Base-by-base conservation (phyloP, 2,329 filamentous ascomycete species). In the Trichoderma polysporum region DNA sequence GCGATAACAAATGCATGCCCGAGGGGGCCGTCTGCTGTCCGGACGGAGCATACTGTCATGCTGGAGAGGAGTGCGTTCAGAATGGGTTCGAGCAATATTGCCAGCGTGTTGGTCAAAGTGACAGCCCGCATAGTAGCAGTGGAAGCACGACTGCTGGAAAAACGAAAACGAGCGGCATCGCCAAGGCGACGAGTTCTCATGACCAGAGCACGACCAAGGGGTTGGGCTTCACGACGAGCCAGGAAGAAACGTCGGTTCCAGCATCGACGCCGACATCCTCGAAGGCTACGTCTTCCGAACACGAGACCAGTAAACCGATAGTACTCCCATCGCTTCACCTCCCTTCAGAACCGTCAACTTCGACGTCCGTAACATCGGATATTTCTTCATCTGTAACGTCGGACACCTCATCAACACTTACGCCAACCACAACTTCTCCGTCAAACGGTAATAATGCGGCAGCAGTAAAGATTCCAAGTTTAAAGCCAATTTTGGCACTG, bases 1-100 rank as follows among this genome's bases (percentile, higher is more conserved):
- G 58, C 17, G 58, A 61, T 9, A 61, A 52, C 22, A 25, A 52
- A n/a, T 61, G 58, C 12, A 61, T 61, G 58, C 58, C 58, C 4
- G 13, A 61, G 6, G 31, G 41, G 10, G 45, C 45, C 1, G 45
- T 61, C 6, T 61, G 58, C 45, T 61, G 58, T 35, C 8, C 58
- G 4, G 13, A 10, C 1, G 58, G 58, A 10, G 17, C 45, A 9
- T 61, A 61, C n/a, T 61, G 58, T 12, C 58, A 37, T 9, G 45
- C 45, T 31, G 58, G 58, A 3, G 58, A 61, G 58, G 47, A 39
- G 45, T 61, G 58, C 15, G 33, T 52, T 13, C 47, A 52, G 33
- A 61, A 61, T 10, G 58, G 58, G 10, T 61, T 61, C 12, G 13
- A 61, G 2, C 22, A 29, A 12, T 61, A 52, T 39, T 61, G 58